Conservation (phyloP, 2,329 filamentous ascomycete genomes). For the Didymella arachidicola region DNA sequence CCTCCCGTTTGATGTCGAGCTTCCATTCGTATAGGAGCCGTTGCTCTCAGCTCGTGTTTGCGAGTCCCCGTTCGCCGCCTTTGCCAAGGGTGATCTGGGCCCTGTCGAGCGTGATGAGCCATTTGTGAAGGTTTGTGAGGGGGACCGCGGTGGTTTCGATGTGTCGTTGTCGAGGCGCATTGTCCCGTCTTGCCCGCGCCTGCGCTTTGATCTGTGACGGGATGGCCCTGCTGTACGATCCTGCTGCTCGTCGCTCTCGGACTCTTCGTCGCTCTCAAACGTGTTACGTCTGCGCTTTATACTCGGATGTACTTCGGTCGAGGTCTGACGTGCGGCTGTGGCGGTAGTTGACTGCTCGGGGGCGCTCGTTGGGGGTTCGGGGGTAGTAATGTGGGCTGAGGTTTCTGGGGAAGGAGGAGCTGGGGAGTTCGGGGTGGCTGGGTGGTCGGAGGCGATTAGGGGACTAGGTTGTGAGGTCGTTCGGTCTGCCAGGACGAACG, state of each 20-base stretch:
- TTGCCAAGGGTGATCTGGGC: constrained; percentile 43
- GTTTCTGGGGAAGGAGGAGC: constrained; percentile 53
- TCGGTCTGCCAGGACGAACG: constrained; percentile 77
- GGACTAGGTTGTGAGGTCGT: constrained; percentile 62
- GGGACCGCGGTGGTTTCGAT: constrained; percentile 47
- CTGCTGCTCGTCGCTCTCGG: constrained; percentile 29
- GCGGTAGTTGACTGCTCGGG: constrained; percentile 27
- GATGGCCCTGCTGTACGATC: constrained; percentile 41
- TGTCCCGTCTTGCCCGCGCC: constrained; percentile 51
- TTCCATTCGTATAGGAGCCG: constrained; percentile 55
- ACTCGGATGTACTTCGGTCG: constrained; percentile 24
- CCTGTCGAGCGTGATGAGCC: constrained; percentile 50
- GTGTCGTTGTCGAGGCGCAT: constrained; percentile 56
- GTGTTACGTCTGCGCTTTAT: constrained; percentile 47
- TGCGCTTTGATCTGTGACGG: constrained; percentile 53
- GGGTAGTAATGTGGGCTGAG: constrained; percentile 44
- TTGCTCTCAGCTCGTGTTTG: constrained; percentile 52
- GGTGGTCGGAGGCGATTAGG: constrained; percentile 73
- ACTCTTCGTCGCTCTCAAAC: constrained; percentile 40
- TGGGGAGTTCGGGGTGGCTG: constrained; percentile 65
- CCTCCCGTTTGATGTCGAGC: constrained; percentile 42
- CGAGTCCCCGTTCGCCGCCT: constrained; percentile 53
- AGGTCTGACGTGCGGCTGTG: constrained; percentile 23
- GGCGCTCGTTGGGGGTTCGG: constrained; percentile 26
- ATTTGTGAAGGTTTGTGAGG: constrained; percentile 50